Conservation (phyloP, 1,284 basidiomycete genomes). For the Hypsizygus ulmarius region DNA sequence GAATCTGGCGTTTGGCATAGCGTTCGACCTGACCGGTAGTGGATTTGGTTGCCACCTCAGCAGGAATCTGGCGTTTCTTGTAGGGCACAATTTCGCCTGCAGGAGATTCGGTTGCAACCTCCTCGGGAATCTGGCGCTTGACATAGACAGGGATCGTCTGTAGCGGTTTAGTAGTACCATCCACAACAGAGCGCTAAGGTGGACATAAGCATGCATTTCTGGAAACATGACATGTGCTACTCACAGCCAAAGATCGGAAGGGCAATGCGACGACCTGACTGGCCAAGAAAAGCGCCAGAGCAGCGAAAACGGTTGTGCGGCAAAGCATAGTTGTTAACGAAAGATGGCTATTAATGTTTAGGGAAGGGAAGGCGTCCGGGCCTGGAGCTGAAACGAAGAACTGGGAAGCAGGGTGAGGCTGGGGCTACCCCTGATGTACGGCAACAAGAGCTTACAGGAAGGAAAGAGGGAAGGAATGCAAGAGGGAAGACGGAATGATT, state of each 20-base stretch:
- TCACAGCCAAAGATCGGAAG: slow-evolving; percentile 39
- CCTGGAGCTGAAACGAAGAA: slow-evolving; percentile 13
- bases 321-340: slow-evolving; percentile 41
- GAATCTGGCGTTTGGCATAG: slow-evolving; percentile 32
- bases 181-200: slow-evolving; percentile 18
- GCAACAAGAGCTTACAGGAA: slow-evolving; percentile 1
- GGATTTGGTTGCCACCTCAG: slow-evolving; percentile 20
- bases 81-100: slow-evolving; percentile 22
- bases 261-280: slow-evolving; percentile 46
- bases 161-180: slow-evolving; percentile 37
- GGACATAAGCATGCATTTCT: background rate
- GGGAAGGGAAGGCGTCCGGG: slow-evolving; percentile 31
- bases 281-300: slow-evolving; percentile 43
- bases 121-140: slow-evolving; percentile 34
- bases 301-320: slow-evolving; percentile 38
- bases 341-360: slow-evolving; percentile 21
- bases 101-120: slow-evolving; percentile 22
- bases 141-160: slow-evolving; percentile 47
- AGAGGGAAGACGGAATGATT: slow-evolving; percentile 26
- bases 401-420: too few species aligned
- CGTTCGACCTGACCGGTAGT: slow-evolving; percentile 14
- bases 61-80: slow-evolving; percentile 22
- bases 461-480: slow-evolving; percentile 10
- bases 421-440: background rate
- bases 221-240: slow-evolving; percentile 18